These are phyloP conservation scores for Iris macrosiphon DNA, from an alignment of 106 monocot species.

Conservation along the genomic window DNA sequence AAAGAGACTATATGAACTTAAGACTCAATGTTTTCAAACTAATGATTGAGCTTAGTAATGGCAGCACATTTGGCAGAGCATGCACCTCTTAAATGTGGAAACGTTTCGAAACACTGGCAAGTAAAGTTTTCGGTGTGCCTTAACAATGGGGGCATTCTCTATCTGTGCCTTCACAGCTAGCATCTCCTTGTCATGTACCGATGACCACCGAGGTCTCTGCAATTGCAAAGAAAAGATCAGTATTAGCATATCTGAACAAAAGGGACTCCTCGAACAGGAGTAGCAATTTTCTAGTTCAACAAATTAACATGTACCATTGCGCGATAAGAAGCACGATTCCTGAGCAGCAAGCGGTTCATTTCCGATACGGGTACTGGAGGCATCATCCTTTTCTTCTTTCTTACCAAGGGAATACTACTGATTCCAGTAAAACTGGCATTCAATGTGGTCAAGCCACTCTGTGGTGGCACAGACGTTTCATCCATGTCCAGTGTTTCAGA, in stretches of 20 bases:
- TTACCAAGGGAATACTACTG: not conserved
- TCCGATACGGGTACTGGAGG: slow-evolving; percentile 9
- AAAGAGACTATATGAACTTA: too few relatives aligned
- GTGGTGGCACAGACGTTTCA: too few relatives aligned
- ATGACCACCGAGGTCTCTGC: slow-evolving; percentile 43
- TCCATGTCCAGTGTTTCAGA: not conserved
- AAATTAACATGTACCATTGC: slow-evolving; percentile 13
- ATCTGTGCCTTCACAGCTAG: slow-evolving; percentile 38
- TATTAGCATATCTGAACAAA: too few relatives aligned
- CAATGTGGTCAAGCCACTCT: too few relatives aligned
- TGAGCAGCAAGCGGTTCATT: slow-evolving; percentile 15
- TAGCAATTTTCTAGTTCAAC: not conserved
- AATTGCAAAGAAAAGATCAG: slow-evolving; percentile 6
- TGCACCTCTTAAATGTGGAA: slow-evolving; percentile 51
- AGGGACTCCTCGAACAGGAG: too few relatives aligned
- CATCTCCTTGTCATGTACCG: slow-evolving; percentile 37
- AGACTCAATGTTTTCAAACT: too few relatives aligned
- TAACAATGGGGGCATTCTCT: slow-evolving; percentile 31
- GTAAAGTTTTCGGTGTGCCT: slow-evolving; percentile 31
- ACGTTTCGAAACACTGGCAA: slow-evolving; percentile 46
- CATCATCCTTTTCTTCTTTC: slow-evolving; percentile 5
- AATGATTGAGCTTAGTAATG: too few relatives aligned
- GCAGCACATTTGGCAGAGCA: too few relatives aligned
- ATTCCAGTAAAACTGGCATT: too few relatives aligned
- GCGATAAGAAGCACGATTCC: slow-evolving; percentile 13